These are phyloP conservation scores for Trifolium subterraneum DNA, from an alignment of 306 rosid genomes.

Conservation along the genomic window DNA sequence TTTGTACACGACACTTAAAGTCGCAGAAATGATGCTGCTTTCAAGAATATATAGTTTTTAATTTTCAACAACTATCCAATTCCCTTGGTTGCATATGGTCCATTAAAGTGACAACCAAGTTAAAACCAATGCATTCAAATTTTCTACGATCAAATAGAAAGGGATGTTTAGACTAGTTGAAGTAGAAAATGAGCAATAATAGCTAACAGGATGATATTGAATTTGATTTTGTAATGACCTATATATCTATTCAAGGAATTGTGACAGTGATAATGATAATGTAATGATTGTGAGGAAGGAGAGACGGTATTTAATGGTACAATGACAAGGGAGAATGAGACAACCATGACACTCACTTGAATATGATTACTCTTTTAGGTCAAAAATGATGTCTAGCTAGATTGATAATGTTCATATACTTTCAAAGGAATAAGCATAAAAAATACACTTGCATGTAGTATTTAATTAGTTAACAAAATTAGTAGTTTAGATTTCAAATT, in stretches of 20 bases:
- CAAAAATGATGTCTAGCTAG: conserved; percentile 30
- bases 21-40: too few relatives aligned
- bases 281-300: conserved; percentile 41
- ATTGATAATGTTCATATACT: conserved; percentile 36
- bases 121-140: conserved; percentile 34
- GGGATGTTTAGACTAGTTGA: conserved; percentile 14
- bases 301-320: conserved; percentile 33
- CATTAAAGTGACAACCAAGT: conserved; percentile 40
- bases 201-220: conserved; percentile 11
- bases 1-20: too few relatives aligned
- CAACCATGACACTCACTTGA: conserved; percentile 30
- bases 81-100: conserved; percentile 21
- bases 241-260: conserved; percentile 36
- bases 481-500: not conserved
- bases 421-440: conserved; percentile 11
- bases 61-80: not conserved
- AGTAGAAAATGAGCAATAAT: conserved; percentile 7
- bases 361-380: conserved; percentile 42
- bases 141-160: conserved; percentile 19
- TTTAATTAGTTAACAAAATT: not conserved
- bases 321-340: conserved; percentile 40
- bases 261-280: conserved; percentile 41
- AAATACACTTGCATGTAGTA: not conserved
- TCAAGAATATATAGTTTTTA: not conserved
- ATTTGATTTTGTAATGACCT: conserved; percentile 36